Evolutionary conservation across 495 filamentous ascomycete species (phyloP), one percentile per base, ranked within the genome.

Genomic region (Viridothelium virens): DNA sequence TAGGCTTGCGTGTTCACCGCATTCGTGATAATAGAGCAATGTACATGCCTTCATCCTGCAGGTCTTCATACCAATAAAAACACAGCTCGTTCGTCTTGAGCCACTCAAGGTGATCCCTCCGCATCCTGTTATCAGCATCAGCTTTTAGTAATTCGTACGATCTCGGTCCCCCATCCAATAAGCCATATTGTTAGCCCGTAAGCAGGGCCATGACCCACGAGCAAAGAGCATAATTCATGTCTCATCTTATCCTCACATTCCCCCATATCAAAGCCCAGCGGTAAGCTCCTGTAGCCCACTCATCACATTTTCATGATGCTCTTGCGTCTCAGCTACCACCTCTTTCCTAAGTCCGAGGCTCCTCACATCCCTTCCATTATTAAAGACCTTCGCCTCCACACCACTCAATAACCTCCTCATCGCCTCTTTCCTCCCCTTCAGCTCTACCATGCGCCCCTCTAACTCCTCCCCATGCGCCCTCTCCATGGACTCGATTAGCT

Each of bases 401-500:
- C 14, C 61, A 16, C 5, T 9, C 1, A 62, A 9, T 31, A 38
- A 37, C 2, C 9, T 41, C 33, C 12, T 41, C 34, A 62, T 16
- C 10, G 12, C 31, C 10, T 62, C 38, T 18, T 62, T 62, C 33
- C 25, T 33, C 9, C 61, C 38, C 33, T 62, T 9, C 5, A 62
- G 38, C 33, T 2, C 61, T 37, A 11, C 10, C 18, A 33, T 18
- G 12, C 33, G 25, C 33, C 14, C 61, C 34, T 18, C 25, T n/a
- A 36, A 37, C 33, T 62, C 61, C 33, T 62, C 34, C 14, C 5
- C 14, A 41, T 62, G 61, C n/a, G 61, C 61, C 9, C 33, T 12
- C 61, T 37, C 14, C 61, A 62, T 62, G 10, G 34, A n/a, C 61
- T 62, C 10, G 25, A 62, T 62, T 14, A 62, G 25, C 33, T 62